These are phyloP conservation scores for Bolboschoenus planiculmis DNA, from an alignment of 176 grass and related monocot species.

Conservation along the genomic window DNA sequence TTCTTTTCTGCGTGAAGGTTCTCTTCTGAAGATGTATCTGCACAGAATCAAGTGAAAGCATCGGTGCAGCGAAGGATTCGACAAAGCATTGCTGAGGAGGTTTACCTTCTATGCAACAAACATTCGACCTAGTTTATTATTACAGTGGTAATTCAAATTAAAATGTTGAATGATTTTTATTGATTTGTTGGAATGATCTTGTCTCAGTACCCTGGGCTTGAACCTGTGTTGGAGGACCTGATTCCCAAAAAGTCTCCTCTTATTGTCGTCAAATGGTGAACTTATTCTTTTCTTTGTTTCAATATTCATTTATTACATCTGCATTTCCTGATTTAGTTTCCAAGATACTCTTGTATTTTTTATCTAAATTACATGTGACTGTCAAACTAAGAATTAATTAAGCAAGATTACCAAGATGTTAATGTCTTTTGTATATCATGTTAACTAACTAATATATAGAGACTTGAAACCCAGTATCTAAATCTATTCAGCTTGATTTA, in stretches of 20 bases:
- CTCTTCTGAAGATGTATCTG: constrained; percentile 87
- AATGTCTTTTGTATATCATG: neutral
- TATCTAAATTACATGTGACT: neutral
- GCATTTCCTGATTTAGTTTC: neutral
- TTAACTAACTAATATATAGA: neutral
- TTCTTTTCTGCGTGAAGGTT: constrained; percentile 37
- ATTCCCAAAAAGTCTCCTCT: constrained; percentile 88
- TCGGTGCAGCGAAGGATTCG: constrained; percentile 79
- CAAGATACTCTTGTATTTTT: constrained; percentile 1
- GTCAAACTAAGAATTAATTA: neutral
- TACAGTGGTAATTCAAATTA: neutral
- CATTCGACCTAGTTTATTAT: neutral
- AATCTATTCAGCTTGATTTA: neutral
- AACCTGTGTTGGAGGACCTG: constrained; percentile 82
- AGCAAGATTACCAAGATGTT: neutral
- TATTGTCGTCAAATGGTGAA: constrained; percentile 89
- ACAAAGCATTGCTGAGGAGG: constrained; percentile 63
- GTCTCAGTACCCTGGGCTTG: constrained; percentile 82
- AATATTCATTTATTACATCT: neutral
- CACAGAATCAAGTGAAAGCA: constrained; percentile 97
- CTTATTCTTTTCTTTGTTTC: neutral
- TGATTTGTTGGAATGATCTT: neutral
- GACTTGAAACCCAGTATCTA: neutral
- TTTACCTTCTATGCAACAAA: neutral
- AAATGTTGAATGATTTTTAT: neutral